phyloP scores from a whole-genome alignment of 2,329 filamentous ascomycete species.

The Stagonosporopsis rhizophila region DNA sequence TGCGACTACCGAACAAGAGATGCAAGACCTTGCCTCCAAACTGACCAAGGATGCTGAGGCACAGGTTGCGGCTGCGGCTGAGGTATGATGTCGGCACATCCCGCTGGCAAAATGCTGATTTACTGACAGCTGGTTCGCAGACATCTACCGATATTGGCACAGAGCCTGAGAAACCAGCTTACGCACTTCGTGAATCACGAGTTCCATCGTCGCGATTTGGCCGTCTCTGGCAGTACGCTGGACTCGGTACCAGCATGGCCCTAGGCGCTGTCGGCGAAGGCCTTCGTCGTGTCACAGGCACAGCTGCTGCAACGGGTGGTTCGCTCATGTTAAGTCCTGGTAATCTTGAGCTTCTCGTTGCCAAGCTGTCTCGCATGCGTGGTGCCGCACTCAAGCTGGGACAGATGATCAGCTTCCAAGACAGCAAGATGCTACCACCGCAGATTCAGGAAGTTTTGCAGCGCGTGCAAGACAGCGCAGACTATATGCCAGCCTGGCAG shows the following conservation, averaged over 20 bases:
- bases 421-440: slow-evolving; percentile 89
- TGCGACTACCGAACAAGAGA: slow-evolving; percentile 43
- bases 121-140: slow-evolving; percentile 54
- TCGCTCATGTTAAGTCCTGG: slow-evolving; percentile 86
- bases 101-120: slow-evolving; percentile 48
- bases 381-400: slow-evolving; percentile 96
- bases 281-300: slow-evolving; percentile 78
- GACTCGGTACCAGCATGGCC: slow-evolving; percentile 92
- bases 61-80: slow-evolving; percentile 21
- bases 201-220: slow-evolving; percentile 89
- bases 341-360: slow-evolving; percentile 92
- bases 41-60: slow-evolving; percentile 52
- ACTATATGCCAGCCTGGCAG: slow-evolving; percentile 97
- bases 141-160: slow-evolving; percentile 35
- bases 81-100: slow-evolving; percentile 30
- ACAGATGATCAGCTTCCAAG: slow-evolving; percentile 98
- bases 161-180: slow-evolving; percentile 52
- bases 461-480: slow-evolving; percentile 92
- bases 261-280: slow-evolving; percentile 88
- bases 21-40: slow-evolving; percentile 56
- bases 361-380: slow-evolving; percentile 93
- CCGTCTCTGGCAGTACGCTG: slow-evolving; percentile 92
- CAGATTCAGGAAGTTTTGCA: slow-evolving; percentile 89
- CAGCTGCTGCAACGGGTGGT: slow-evolving; percentile 63
- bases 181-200: slow-evolving; percentile 83